Percentiles rank a stretch among this genome's conserved stretches.
Evolutionary conservation across 306 rosid genomes (phyloP).

Genomic region (Trifolium repens): DNA sequence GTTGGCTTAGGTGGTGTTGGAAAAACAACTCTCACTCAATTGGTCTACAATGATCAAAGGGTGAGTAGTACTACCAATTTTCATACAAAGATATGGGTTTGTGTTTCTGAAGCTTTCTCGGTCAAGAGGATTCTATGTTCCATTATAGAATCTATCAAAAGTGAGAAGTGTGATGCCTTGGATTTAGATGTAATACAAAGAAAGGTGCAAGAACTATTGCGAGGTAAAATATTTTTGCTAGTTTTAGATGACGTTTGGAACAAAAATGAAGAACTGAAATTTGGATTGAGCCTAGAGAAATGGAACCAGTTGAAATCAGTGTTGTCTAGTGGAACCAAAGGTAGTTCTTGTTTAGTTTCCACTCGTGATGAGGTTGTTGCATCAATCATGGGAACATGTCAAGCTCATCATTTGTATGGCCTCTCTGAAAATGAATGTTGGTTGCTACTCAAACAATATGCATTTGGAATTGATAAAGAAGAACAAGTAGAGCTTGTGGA

Average conservation of each 20-base stretch:
- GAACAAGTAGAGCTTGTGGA: neutral
- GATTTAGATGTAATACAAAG: neutral
- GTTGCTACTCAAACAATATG: neutral
- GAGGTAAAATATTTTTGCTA: neutral
- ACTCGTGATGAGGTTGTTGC: constrained; percentile 7
- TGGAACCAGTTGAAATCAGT: neutral
- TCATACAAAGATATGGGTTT: neutral
- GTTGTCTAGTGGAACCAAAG: neutral
- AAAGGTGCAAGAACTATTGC: neutral
- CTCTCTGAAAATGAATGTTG: neutral
- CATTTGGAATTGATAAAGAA: neutral
- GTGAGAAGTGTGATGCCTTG: neutral
- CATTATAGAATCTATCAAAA: neutral
- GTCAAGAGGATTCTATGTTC: neutral
- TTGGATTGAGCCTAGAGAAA: neutral
- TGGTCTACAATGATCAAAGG: neutral
- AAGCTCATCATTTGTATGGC: neutral
- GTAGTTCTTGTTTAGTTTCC: neutral
- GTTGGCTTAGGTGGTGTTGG: constrained; percentile 7
- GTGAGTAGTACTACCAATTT: neutral
- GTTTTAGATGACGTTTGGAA: constrained; percentile 8
- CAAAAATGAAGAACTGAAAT: neutral
- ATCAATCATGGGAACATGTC: neutral
- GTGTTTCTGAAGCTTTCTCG: constrained; percentile 9
- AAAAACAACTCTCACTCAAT: constrained; percentile 5